Evolutionary conservation across 2,329 filamentous ascomycete species (phyloP), one percentile per base, ranked within the genome.

Genomic region (Fusarium virguliforme): DNA sequence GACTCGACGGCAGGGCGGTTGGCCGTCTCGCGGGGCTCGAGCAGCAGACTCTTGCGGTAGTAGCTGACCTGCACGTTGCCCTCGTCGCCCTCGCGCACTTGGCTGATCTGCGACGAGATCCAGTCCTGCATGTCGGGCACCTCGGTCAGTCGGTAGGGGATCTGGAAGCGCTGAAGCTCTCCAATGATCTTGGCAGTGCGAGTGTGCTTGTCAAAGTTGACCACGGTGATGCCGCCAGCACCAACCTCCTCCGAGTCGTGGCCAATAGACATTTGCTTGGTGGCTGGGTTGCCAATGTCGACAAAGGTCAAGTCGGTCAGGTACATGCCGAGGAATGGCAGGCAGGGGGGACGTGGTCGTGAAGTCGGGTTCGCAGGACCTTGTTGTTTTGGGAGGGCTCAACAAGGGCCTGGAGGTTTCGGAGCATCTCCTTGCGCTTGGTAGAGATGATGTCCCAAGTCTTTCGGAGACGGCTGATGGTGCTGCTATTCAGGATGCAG

Each of bases 181-280:
- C 94, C 93, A 75, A 99, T 97, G 78, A 98, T 97, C 82, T 95
- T 96, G 50, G 95, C 95, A 3, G 95, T 98, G 74, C 94, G 94
- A 75, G 91, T 92, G 79, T 98, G 94, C 83, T 98, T 98, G 85
- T 98, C 95, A 76, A 98, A 98, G 82, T 99, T 99, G 86, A 99
- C 94, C 34, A 98, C 93, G 0, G 90, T 90, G 75, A 94, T 87
- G 28, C 90, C 88, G 15, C 89, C 87, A 13, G 90, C 87, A 35
- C 89, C 87, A 32, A 90, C 87, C n/a, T 92, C 89, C 13, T 85
- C 84, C 7, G 85, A 84, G 78, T 86, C 80, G 24, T 74, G 73
- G 26, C 81, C 81, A 4, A 84, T 79, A 6, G 80, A 81, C 22
- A 97, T 88, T 75, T 92, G 91, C 76, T 95, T 94, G 3, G 92